A percentile compares a stretch with the other conserved stretches of the same genome.
phyloP scores from a whole-genome alignment of 257 asterid genomes.

The Dorcoceras hygrometricum region DNA sequence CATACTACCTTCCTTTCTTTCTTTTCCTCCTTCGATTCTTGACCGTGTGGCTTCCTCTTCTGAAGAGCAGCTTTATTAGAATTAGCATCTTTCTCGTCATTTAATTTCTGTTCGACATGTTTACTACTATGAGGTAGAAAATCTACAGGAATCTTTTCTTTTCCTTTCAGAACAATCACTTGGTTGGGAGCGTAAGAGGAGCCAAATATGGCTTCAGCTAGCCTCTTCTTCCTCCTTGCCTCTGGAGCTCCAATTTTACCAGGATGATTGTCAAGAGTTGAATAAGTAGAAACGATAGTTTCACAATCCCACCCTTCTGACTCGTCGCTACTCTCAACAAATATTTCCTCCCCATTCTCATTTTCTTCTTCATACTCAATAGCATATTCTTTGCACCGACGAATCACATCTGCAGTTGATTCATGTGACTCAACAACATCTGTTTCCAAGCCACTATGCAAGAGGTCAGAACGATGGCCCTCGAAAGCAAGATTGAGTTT shows the following conservation, averaged over 20 bases:
- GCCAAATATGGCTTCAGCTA: constrained; percentile 48
- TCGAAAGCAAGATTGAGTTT: constrained; percentile 62
- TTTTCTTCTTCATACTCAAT: constrained; percentile 55
- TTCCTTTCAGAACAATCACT: constrained; percentile 72
- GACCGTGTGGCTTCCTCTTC: constrained; percentile 55
- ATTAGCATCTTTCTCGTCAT: constrained; percentile 41
- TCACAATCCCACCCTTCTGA: constrained; percentile 94
- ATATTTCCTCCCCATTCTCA: constrained; percentile 42
- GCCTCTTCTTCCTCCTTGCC: constrained; percentile 63
- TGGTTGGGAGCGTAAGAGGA: constrained; percentile 36
- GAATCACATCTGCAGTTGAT: constrained; percentile 59
- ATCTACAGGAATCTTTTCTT: constrained; percentile 75
- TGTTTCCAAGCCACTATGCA: constrained; percentile 30
- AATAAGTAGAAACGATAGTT: constrained; percentile 77
- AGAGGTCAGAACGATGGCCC: constrained; percentile 32
- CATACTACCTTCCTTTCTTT: constrained; percentile 76
- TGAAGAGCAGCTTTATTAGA: constrained; percentile 37
- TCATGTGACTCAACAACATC: constrained; percentile 51
- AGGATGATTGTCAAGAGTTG: constrained; percentile 91
- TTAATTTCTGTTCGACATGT: constrained; percentile 35
- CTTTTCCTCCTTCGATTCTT: constrained; percentile 95
- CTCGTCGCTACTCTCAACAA: constrained; percentile 73
- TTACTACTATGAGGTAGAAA: constrained; percentile 61
- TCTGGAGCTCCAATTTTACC: constrained; percentile 84
- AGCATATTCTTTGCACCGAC: constrained; percentile 65